Evolutionary conservation across 73 alveolate genomes (phyloP), one percentile per base, ranked within the genome.

Genomic region (Paramecium caudatum): DNA sequence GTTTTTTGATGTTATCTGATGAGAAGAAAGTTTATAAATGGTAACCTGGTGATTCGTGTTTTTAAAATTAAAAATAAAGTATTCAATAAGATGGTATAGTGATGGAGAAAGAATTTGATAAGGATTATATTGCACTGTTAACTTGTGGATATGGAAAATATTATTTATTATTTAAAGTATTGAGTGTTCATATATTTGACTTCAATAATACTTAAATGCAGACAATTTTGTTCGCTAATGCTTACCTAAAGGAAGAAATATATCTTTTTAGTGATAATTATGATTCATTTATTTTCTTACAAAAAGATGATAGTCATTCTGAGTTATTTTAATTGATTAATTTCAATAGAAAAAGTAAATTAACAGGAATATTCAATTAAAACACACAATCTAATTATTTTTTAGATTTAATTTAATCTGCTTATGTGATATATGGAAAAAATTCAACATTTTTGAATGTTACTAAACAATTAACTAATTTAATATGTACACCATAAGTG

Each of bases 21-120:
- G 80, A 55, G 8, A 55, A 55, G 80, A 55, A 55, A 55, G 80
- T 55, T 9, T 55, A 55, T 3, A 55, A 55, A 23, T 55, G 80
- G 80, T 55, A 37, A 55, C 3, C 80, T 3, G 30, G 30, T 55
- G 80, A 55, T 55, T 55, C 12, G 30, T 37, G 30, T 4, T 55
- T 55, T 55, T 27, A 0, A 10, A 6, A 55, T 27, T 55, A 55
- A 55, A 27, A 9, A 10, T 55, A 55, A 23, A 55, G 80, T 55
- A 27, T 27, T 55, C n/a, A 55, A 55, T 37, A 55, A 10, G 80
- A 55, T 4, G 80, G 80, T 10, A 27, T 55, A 9, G 80, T 55
- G 1, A 9, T 5, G 23, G 80, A 55, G 30, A 55, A 55, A 10
- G 41, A 55, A 55, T 55, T 55, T 55, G 80, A 55, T 55, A 9